Evolutionary conservation across 352 stramenopile genomes (phyloP), one percentile per base, ranked within the genome.

Genomic region (Globisporangium cystogenes): DNA sequence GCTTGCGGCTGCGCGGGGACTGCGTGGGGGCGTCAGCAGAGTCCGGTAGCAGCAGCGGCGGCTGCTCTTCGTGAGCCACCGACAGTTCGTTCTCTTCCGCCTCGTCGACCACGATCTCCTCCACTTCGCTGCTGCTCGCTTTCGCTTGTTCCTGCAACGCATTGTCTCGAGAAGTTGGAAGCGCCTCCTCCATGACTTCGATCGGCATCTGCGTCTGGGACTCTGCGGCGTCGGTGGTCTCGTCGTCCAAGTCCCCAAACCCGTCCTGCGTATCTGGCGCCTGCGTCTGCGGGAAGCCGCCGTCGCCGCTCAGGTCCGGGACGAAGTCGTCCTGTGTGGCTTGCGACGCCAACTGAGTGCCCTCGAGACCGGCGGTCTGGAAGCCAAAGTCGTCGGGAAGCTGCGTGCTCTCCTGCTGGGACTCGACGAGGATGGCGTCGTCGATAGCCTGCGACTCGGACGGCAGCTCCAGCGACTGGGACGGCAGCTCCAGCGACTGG

Each of bases 231-330:
- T 51, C 29, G 11, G 31, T 36, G 18, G 27, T 37, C 23, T 31
- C 27, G 18, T 42, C 18, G 11, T 31, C 47, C 14, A 23, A 16
- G 12, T 49, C 46, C n/a, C 18, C 24, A 11, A 59, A 59, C 1
- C 53, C 35, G 31, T 53, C 44, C 4, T 46, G 24, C 8, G 44
- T 53, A 18, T 59, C 53, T 16, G 27, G 44, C 14, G 44, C 44
- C 15, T 59, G 53, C 8, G 53, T 59, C 39, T 59, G 53, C 23
- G 53, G 44, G 14, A 52, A 46, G 7, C 12, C n/a, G 4, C 12
- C 24, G 1, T 35, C 35, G 8, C 35, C 36, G 23, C 14, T 27
- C 15, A 27, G 8, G 20, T 59, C 36, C 4, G 31, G n/a, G 14
- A 18, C 27, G 14, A 21, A 14, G 21, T 29, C 40, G 3, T 27